These are phyloP conservation scores for Hortiboletus campestris DNA, from an alignment of 768 basidiomycete species.

Conservation along the genomic window DNA sequence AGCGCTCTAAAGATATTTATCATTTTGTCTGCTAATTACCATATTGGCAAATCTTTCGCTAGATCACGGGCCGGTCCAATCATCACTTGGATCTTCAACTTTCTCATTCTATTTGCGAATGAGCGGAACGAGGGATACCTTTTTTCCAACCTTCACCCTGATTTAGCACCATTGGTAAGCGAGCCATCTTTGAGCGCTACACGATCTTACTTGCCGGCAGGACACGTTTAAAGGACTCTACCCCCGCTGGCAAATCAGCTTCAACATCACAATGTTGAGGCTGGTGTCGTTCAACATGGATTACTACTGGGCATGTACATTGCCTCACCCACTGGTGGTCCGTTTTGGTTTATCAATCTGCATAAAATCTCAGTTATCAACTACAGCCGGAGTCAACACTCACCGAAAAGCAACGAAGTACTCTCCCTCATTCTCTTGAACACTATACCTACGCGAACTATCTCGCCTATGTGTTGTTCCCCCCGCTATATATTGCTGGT, in stretches of 20 bases:
- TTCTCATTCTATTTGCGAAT: constrained; percentile 69
- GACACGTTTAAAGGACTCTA: constrained; percentile 72
- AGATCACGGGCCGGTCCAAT: constrained; percentile 47
- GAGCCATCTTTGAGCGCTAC: not conserved
- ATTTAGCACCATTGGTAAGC: constrained; percentile 62
- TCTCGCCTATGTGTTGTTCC: constrained; percentile 83
- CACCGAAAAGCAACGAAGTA: constrained; percentile 60
- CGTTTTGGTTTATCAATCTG: constrained; percentile 13
- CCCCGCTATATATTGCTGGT: constrained; percentile 93
- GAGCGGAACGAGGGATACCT: constrained; percentile 73
- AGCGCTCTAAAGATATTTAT: constrained; percentile 73
- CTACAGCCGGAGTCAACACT: constrained; percentile 32
- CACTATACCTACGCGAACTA: constrained; percentile 73
- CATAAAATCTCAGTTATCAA: constrained; percentile 1
- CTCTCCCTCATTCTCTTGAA: constrained; percentile 50
- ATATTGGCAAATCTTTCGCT: constrained; percentile 47
- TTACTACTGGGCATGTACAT: constrained; percentile 75
- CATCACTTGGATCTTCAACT: constrained; percentile 79
- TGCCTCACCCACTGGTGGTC: constrained; percentile 42
- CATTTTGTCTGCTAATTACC: constrained; percentile 72
- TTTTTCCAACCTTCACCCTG: constrained; percentile 54
- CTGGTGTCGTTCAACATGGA: constrained; percentile 94
- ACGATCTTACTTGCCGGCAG: constrained; percentile 35
- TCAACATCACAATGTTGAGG: constrained; percentile 95
- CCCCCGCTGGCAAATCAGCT: constrained; percentile 89